Evolutionary conservation across 768 basidiomycete species (phyloP).

Genomic region (Psilocybe azurescens): DNA sequence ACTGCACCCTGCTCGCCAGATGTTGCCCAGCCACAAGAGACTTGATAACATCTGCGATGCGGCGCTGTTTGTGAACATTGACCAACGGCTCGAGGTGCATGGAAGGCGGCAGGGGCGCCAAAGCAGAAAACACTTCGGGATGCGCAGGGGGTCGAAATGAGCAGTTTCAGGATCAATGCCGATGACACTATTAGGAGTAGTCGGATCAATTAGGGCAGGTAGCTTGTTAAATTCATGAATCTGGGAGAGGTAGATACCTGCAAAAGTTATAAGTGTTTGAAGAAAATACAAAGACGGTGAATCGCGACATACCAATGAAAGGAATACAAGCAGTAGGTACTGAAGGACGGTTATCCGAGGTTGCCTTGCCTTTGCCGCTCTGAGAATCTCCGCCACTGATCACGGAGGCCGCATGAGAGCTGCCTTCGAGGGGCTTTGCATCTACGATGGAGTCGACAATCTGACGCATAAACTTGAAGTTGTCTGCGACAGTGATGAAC

Average conservation of each 20-base stretch:
- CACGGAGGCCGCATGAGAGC: constrained; percentile 59
- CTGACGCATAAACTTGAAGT: constrained; percentile 78
- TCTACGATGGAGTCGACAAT: constrained; percentile 69
- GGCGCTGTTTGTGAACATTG: constrained; percentile 88
- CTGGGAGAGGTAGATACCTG: constrained; percentile 81
- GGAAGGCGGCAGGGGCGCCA: constrained; percentile 73
- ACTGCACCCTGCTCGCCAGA: constrained; percentile 74
- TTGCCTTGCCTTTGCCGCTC: constrained; percentile 41
- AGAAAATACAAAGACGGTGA: not conserved
- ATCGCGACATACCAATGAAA: constrained; percentile 64
- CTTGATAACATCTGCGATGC: constrained; percentile 83
- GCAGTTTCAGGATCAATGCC: constrained; percentile 65
- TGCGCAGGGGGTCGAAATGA: constrained; percentile 73
- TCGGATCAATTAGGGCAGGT: constrained; percentile 85
- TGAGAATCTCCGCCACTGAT: constrained; percentile 49
- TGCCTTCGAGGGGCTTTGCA: constrained; percentile 61
- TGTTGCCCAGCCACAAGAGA: constrained; percentile 83
- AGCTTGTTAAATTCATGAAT: constrained; percentile 67
- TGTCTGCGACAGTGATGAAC: constrained; percentile 65
- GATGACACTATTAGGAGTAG: constrained; percentile 72
- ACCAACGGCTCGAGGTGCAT: constrained; percentile 87
- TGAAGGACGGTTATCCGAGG: constrained; percentile 43
- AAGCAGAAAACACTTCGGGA: constrained; percentile 79
- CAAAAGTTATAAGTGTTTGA: constrained; percentile 9
- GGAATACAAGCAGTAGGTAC: constrained; percentile 71